Base-by-base conservation (phyloP, 2,329 filamentous ascomycete genomes). In the Lachnellula subtilissima region DNA sequence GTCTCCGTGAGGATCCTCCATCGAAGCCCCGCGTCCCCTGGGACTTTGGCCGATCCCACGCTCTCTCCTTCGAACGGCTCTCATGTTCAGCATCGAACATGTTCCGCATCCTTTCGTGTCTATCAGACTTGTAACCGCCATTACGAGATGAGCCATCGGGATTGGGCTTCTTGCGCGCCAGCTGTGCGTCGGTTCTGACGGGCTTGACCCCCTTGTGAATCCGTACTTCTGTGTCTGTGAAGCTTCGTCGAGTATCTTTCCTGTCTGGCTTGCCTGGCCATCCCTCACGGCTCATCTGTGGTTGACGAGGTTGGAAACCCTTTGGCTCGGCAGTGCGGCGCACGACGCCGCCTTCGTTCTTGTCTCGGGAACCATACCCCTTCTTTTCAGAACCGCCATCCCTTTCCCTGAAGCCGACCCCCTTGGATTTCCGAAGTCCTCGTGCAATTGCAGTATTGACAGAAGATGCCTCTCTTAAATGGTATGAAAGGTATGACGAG, bases 371-470 rank as follows among this genome's bases (percentile, higher is more conserved):
- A 53, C 60, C 57, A 28, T 32, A 35, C 19, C 11, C 28, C 23
- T 23, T 61, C 42, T 12, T 47, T 25, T 50, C 19, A 48, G 48
- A 49, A n/a, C 14, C 32, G 19, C 12, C 15, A 17, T 51, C 54
- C 54, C 58, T 64, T 25, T 60, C 63, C 43, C 65, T 62, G 42
- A 70, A 67, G 9, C 61, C 69, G 52, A 64, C 54, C 17, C 69
- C 69, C 64, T 66, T 77, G 62, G 62, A 81, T 71, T 69, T 74
- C 66, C 84, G 82, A 53, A 90, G 76, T 14, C 87, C 87, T 47
- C 80, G 77, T 61, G 84, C 81, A 65, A 91, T 91, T 45, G 86
- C 87, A 9, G 86, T 87, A 57, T 77, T 81, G 42, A 89, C 77
- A 43, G 84, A 86, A 22, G 80, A 79, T 66, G 74, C 66, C 57